phyloP scores from a whole-genome alignment of 352 stramenopile species.

The Hyaloperonospora brassicae region DNA sequence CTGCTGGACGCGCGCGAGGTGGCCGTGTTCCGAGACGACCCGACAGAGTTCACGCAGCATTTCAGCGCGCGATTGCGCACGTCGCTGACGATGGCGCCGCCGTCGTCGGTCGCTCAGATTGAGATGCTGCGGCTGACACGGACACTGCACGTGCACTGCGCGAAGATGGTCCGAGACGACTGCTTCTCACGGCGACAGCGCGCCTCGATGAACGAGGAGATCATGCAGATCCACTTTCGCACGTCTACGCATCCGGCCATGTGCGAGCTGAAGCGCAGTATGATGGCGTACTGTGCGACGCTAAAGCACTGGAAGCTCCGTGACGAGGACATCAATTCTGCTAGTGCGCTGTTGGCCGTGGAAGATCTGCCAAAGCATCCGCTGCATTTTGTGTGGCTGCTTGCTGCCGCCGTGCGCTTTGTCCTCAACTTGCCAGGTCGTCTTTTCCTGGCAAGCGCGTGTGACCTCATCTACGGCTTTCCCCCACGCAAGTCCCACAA shows the following conservation, averaged over 20 bases:
- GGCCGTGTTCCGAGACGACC: slow-evolving; percentile 49
- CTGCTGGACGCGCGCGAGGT: slow-evolving; percentile 54
- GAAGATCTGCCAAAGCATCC: slow-evolving; percentile 36
- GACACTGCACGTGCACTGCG: slow-evolving; percentile 63
- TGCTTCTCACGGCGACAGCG: slow-evolving; percentile 66
- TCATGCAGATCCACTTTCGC: slow-evolving; percentile 70
- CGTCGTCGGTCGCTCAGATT: slow-evolving; percentile 48
- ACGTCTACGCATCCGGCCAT: slow-evolving; percentile 64
- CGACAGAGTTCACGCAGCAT: slow-evolving; percentile 57
- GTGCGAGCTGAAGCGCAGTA: slow-evolving; percentile 57
- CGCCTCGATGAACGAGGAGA: slow-evolving; percentile 74
- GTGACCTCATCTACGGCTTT: slow-evolving; percentile 49
- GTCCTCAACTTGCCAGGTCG: slow-evolving; percentile 32
- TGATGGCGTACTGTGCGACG: slow-evolving; percentile 49
- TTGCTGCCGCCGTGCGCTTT: slow-evolving; percentile 35
- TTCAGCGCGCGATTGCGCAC: slow-evolving; percentile 44
- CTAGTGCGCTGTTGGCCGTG: slow-evolving; percentile 31
- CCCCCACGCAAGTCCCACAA: slow-evolving; percentile 26
- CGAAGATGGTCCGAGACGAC: slow-evolving; percentile 54
- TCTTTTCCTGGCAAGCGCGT: slow-evolving; percentile 39
- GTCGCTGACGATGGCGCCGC: slow-evolving; percentile 54
- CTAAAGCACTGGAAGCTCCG: slow-evolving; percentile 54
- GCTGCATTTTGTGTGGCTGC: slow-evolving; percentile 38
- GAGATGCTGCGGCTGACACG: slow-evolving; percentile 59
- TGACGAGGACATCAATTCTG: slow-evolving; percentile 66